A percentile compares a stretch with the other conserved stretches of the same genome.
Evolutionary conservation across 2,329 filamentous ascomycete genomes (phyloP).

Genomic region (Ceratocystis variospora): DNA sequence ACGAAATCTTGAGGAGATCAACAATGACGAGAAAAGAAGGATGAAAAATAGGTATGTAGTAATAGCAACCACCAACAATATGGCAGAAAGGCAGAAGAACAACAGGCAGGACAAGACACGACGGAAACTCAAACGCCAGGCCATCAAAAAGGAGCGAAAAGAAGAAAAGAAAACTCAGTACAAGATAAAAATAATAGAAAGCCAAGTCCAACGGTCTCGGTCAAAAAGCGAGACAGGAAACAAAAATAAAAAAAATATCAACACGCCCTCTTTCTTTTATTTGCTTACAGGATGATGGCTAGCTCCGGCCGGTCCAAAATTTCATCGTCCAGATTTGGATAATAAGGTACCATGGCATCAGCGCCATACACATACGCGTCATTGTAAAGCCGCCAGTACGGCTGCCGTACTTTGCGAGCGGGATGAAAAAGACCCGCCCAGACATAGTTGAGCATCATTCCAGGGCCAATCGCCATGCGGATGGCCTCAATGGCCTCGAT

Average conservation of each 20-base stretch:
- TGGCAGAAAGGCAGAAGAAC: conserved; percentile 1
- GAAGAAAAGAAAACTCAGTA: background rate
- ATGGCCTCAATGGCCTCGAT: conserved; percentile 96
- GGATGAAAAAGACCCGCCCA: conserved; percentile 97
- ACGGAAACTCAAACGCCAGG: conserved; percentile 9
- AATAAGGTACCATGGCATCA: conserved; percentile 93
- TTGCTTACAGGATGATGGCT: conserved; percentile 59
- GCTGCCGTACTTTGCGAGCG: conserved; percentile 80
- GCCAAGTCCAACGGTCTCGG: background rate
- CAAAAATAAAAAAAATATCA: conserved; percentile 3
- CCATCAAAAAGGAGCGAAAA: background rate
- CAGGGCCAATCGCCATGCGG: conserved; percentile 81
- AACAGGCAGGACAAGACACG: background rate
- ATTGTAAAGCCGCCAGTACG: conserved; percentile 96
- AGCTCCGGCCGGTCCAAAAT: conserved; percentile 66
- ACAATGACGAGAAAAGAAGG: background rate
- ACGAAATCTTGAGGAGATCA: background rate
- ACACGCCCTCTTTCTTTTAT: conserved; percentile 15
- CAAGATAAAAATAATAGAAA: background rate
- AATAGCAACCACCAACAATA: background rate
- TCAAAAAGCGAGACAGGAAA: background rate
- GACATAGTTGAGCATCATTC: conserved; percentile 91
- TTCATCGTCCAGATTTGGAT: conserved; percentile 74
- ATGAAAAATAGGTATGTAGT: background rate
- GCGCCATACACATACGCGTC: conserved; percentile 89